Conservation (phyloP, 805 yeast species). For the Lachancea meyersii region DNA sequence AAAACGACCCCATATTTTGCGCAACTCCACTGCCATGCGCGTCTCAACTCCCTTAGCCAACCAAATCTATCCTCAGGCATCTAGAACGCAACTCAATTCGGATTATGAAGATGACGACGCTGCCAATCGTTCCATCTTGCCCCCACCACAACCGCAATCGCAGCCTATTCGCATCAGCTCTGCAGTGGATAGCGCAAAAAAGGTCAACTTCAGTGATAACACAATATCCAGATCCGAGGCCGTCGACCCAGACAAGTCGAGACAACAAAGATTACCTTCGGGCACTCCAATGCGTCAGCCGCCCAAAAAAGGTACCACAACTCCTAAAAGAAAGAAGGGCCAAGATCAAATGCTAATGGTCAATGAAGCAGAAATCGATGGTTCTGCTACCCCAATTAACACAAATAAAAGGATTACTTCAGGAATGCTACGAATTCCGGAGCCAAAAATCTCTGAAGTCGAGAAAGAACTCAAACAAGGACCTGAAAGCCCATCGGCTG, state of each 20-base stretch:
- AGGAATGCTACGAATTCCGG: constrained; percentile 41
- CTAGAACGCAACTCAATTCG: constrained; percentile 22
- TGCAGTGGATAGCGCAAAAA: constrained; percentile 26
- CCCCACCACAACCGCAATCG: constrained; percentile 36
- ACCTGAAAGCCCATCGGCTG: constrained; percentile 33
- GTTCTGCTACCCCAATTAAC: constrained; percentile 13
- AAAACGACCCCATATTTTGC: constrained; percentile 11
- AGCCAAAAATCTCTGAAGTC: constrained; percentile 38
- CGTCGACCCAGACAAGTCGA: constrained; percentile 35
- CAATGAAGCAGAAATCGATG: constrained; percentile 18
- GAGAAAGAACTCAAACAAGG: constrained; percentile 37
- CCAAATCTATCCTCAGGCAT: constrained; percentile 35
- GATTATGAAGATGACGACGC: constrained; percentile 22
- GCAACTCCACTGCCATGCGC: constrained; percentile 20
- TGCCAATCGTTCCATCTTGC: constrained; percentile 31
- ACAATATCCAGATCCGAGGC: constrained; percentile 35
- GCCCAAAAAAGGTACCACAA: constrained; percentile 11
- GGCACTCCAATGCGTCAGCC: constrained; percentile 27
- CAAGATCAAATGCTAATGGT: constrained; percentile 30
- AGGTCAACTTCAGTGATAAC: constrained; percentile 32
- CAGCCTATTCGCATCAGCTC: constrained; percentile 36
- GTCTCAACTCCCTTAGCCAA: constrained; percentile 37
- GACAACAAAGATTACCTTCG: constrained; percentile 30
- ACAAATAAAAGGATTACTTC: constrained; percentile 36
- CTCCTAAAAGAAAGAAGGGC: constrained; percentile 21